These are phyloP conservation scores for Artemisia annua DNA, from an alignment of 129 eudicot species.

Conservation along the genomic window DNA sequence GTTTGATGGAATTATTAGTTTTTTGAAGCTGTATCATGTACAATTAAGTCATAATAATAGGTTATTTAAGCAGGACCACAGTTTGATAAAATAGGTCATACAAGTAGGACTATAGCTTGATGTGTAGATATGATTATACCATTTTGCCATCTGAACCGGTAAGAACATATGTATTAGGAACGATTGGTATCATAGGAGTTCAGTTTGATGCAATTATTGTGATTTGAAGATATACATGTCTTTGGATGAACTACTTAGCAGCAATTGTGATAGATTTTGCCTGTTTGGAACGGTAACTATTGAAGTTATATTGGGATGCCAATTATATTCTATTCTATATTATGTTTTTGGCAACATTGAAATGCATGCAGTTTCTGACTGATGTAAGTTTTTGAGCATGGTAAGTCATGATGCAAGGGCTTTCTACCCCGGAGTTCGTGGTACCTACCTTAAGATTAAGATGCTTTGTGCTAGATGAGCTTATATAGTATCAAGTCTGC, in stretches of 20 bases:
- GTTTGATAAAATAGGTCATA: no score
- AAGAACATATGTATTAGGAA: not conserved
- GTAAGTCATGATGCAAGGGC: not conserved
- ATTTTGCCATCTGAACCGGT: not conserved
- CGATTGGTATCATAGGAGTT: not conserved
- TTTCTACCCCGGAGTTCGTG: not conserved
- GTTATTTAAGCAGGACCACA: no score
- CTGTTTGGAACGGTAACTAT: not conserved
- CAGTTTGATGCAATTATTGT: not conserved
- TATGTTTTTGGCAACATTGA: not conserved
- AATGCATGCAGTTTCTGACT: not conserved
- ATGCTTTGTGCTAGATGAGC: not conserved
- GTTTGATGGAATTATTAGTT: no score
- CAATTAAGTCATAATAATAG: no score
- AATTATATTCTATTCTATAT: not conserved
- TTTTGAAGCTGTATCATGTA: no score
- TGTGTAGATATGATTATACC: not conserved
- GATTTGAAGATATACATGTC: constrained; percentile 11
- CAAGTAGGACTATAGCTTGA: no score
- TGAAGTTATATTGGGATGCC: not conserved
- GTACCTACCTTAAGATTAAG: not conserved
- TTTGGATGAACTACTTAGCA: constrained; percentile 7
- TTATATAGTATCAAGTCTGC: no score
- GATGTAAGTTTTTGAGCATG: constrained; percentile 3
- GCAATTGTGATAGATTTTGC: not conserved